Evolutionary conservation across 345 rosid genomes (phyloP).

Genomic region (Linum lewisii): DNA sequence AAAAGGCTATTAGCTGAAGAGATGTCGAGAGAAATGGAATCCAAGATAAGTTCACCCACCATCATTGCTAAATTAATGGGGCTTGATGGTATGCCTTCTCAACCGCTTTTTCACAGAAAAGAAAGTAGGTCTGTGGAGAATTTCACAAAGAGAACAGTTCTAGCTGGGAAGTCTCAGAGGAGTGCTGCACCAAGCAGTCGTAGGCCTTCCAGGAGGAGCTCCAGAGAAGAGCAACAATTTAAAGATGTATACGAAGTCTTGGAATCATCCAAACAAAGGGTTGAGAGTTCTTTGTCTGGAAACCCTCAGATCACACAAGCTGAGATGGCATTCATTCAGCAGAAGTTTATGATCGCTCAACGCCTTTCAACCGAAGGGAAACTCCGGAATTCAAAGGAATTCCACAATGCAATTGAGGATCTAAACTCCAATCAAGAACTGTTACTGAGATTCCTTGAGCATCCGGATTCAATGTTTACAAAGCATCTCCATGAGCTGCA

Average conservation of each 20-base stretch:
- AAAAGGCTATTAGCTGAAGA: constrained; percentile 66
- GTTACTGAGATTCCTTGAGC: constrained; percentile 70
- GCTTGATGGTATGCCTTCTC: constrained; percentile 72
- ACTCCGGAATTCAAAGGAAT: constrained; percentile 66
- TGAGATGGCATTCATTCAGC: constrained; percentile 64
- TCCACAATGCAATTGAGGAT: constrained; percentile 65
- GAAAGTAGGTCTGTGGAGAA: constrained; percentile 33
- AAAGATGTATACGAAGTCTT: constrained; percentile 95
- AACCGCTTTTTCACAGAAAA: constrained; percentile 33
- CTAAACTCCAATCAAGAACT: constrained; percentile 75
- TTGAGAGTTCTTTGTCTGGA: constrained; percentile 21
- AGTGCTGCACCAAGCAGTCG: constrained; percentile 31
- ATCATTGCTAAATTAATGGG: constrained; percentile 94
- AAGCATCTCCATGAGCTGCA: constrained; percentile 73
- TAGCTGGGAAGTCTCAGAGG: constrained; percentile 27
- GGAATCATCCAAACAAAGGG: constrained; percentile 47
- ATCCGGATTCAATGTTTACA: constrained; percentile 73
- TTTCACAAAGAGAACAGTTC: constrained; percentile 17
- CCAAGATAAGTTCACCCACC: constrained; percentile 63
- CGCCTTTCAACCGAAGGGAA: constrained; percentile 63
- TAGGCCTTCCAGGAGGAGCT: constrained; percentile 50
- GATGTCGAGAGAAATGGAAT: constrained; percentile 66
- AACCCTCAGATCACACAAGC: constrained; percentile 38
- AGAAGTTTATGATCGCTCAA: constrained; percentile 69
- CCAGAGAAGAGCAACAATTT: constrained; percentile 69